Evolutionary conservation across 208 protist genomes (phyloP).

Genomic region (Acanthamoeba culbertsoni): DNA sequence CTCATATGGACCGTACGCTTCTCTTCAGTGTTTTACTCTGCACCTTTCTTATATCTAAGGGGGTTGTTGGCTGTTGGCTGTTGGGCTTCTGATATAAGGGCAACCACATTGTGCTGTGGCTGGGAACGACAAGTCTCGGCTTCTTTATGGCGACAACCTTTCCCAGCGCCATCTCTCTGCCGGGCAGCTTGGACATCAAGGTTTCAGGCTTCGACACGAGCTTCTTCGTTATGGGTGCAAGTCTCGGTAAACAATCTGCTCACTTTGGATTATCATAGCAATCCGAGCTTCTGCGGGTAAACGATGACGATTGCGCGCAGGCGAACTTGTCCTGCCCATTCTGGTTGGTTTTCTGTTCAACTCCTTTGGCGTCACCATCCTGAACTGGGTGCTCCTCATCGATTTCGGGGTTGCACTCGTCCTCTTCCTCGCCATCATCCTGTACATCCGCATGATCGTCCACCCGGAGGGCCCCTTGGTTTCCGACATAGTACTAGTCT

Average conservation of each 20-base stretch:
- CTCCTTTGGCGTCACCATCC: background rate
- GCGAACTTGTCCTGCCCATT: background rate
- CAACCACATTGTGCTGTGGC: background rate
- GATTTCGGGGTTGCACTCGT: background rate
- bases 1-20: background rate
- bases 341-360: background rate
- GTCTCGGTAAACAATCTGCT: background rate
- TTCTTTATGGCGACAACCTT: background rate
- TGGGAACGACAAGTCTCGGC: background rate
- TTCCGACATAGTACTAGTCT: background rate
- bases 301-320: too few species aligned
- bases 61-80: too few species aligned
- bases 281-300: background rate
- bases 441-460: background rate
- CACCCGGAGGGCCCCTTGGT: background rate
- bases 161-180: background rate
- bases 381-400: background rate
- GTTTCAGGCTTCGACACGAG: background rate
- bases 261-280: background rate
- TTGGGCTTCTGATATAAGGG: background rate
- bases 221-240: background rate
- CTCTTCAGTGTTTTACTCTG: too few species aligned
- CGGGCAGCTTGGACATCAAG: background rate
- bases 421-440: background rate
- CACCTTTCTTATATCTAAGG: too few species aligned